These are phyloP conservation scores for Blastosporella zonata DNA, from an alignment of 1,284 basidiomycete species.

Conservation along the genomic window DNA sequence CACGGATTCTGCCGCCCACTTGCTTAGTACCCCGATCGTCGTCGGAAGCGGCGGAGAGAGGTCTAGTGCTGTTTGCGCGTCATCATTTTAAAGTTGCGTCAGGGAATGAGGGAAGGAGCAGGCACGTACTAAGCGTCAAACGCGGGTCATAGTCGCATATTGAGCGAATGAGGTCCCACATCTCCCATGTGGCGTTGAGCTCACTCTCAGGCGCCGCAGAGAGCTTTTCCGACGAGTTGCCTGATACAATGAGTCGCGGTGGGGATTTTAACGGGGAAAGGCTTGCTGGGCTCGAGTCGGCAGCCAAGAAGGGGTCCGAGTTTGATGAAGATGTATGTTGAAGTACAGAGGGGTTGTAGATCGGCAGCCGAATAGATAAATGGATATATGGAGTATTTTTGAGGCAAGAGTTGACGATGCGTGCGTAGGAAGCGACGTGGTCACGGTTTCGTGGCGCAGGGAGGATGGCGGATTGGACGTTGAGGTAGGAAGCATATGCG, in stretches of 20 bases:
- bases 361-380: slow-evolving; percentile 79
- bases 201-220: slow-evolving; percentile 50
- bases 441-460: slow-evolving; percentile 88
- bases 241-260: slow-evolving; percentile 36
- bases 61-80: slow-evolving; percentile 86
- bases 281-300: slow-evolving; percentile 8
- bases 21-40: slow-evolving; percentile 63
- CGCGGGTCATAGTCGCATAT: slow-evolving; percentile 87
- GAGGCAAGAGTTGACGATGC: slow-evolving; percentile 81
- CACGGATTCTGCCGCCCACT: slow-evolving; percentile 94
- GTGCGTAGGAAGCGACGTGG: slow-evolving; percentile 88
- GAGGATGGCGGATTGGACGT: slow-evolving; percentile 80
- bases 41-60: slow-evolving; percentile 84
- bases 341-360: slow-evolving; percentile 72
- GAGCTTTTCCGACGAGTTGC: slow-evolving; percentile 24
- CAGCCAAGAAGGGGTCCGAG: slow-evolving; percentile 12
- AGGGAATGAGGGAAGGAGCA: slow-evolving; percentile 5
- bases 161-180: slow-evolving; percentile 93
- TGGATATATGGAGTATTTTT: slow-evolving; percentile 68
- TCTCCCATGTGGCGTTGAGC: slow-evolving; percentile 90
- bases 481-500: slow-evolving; percentile 90
- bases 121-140: slow-evolving; percentile 71
- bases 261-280: slow-evolving; percentile 24
- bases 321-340: slow-evolving; percentile 26
- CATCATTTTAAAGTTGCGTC: slow-evolving; percentile 3